A percentile compares a stretch with the other conserved stretches of the same genome.
These are phyloP conservation scores for Leccinum arenicola DNA, from an alignment of 768 basidiomycete species.

Conservation along the genomic window DNA sequence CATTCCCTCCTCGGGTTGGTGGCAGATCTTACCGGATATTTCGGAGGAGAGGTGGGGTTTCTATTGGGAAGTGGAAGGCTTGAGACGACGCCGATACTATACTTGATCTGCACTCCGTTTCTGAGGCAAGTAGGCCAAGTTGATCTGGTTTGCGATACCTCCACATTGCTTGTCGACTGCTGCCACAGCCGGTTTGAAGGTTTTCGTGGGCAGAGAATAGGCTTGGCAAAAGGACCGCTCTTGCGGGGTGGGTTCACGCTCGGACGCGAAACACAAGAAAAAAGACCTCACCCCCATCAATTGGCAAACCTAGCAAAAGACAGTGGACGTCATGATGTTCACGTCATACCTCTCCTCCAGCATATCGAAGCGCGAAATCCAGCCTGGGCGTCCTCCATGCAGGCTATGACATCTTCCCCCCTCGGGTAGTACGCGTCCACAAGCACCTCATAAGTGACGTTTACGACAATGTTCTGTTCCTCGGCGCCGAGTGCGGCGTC, in stretches of 20 bases:
- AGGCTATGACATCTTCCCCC: conserved; percentile 22
- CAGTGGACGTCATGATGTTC: conserved; percentile 31
- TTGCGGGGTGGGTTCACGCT: conserved; percentile 8
- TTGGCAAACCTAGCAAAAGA: conserved; percentile 48
- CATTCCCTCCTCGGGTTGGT: conserved; percentile 9
- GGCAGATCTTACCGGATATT: conserved; percentile 17
- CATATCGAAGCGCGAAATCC: conserved; percentile 13
- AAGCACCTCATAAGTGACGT: conserved; percentile 32
- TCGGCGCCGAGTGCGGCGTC: conserved; percentile 14
- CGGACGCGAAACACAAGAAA: not conserved
- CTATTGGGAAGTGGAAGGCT: not conserved
- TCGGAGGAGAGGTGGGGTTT: conserved; percentile 13
- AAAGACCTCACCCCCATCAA: conserved; percentile 32
- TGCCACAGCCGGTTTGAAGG: conserved; percentile 20
- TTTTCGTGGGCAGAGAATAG: not conserved
- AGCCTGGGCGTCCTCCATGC: conserved; percentile 35
- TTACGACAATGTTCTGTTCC: not conserved
- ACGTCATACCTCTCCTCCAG: conserved; percentile 19
- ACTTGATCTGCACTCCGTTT: too few relatives aligned
- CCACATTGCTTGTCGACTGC: conserved; percentile 27
- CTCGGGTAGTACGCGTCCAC: conserved; percentile 25
- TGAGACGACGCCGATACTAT: not conserved
- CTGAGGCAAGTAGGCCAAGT: too few relatives aligned
- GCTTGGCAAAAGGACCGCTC: conserved; percentile 18
- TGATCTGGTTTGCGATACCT: conserved; percentile 17